A percentile compares a stretch with the other conserved stretches of the same genome.
Evolutionary conservation across 176 grass and related monocot genomes (phyloP).

Genomic region (Neostapfia colusana): DNA sequence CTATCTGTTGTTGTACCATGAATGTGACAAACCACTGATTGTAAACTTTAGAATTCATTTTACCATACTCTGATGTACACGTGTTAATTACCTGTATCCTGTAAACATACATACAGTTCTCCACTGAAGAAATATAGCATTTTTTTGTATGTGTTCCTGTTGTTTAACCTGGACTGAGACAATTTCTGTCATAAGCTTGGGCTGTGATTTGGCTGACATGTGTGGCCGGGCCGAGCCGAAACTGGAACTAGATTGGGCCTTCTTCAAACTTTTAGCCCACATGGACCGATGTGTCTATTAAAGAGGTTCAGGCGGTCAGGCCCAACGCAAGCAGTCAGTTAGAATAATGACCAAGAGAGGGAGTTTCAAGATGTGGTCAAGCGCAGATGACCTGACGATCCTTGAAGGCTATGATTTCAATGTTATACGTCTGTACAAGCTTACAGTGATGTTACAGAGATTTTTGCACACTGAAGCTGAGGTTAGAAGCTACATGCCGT

Average conservation of each 20-base stretch:
- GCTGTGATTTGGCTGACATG: background rate
- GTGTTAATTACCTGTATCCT: background rate
- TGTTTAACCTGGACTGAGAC: background rate
- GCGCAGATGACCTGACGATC: too few relatives aligned
- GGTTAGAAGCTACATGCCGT: too few relatives aligned
- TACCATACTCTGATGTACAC: slow-evolving; percentile 12
- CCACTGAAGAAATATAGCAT: background rate
- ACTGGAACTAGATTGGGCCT: background rate
- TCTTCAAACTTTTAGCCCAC: background rate
- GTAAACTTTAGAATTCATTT: slow-evolving; percentile 14
- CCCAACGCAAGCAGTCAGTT: background rate
- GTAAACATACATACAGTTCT: background rate
- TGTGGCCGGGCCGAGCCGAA: background rate
- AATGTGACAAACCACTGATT: slow-evolving; percentile 21
- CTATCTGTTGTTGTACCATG: slow-evolving; percentile 19
- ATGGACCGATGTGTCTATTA: background rate
- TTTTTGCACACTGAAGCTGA: too few relatives aligned
- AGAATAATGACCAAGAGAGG: too few relatives aligned
- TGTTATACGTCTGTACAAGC: too few relatives aligned
- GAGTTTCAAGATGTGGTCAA: too few relatives aligned
- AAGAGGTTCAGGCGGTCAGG: background rate
- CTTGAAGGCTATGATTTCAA: too few relatives aligned
- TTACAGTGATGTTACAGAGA: too few relatives aligned
- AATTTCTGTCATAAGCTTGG: too few relatives aligned
- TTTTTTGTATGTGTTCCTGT: background rate